These are phyloP conservation scores for Raphanus raphanistrum DNA, from an alignment of 345 rosid species.

Conservation along the genomic window DNA sequence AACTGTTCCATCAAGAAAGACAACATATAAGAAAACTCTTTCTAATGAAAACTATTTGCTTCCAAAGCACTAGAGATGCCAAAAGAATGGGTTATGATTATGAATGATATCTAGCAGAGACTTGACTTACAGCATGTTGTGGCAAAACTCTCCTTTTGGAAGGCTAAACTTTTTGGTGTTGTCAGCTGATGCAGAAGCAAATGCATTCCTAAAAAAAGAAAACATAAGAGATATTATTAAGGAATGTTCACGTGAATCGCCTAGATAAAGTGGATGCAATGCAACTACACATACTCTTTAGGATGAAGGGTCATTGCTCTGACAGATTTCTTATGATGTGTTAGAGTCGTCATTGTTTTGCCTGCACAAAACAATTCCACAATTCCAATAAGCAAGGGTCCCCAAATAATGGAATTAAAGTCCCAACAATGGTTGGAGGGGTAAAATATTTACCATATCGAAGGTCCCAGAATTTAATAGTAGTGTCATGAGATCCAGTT, in stretches of 20 bases:
- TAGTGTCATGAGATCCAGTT: constrained; percentile 94
- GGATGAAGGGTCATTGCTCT: constrained; percentile 96
- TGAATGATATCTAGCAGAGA: neutral
- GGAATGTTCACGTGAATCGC: neutral
- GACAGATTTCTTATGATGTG: constrained; percentile 98
- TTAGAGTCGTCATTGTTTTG: constrained; percentile 86
- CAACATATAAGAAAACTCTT: neutral
- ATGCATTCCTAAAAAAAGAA: constrained; percentile 60
- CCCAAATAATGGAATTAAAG: neutral
- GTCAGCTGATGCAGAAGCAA: constrained; percentile 98
- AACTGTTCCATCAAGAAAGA: constrained; percentile 47
- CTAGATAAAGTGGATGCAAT: constrained; percentile 15
- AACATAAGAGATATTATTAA: constrained; percentile 6
- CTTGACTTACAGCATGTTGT: constrained; percentile 81
- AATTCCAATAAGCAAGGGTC: neutral
- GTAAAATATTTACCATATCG: constrained; percentile 65
- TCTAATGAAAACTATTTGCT: neutral
- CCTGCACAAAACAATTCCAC: constrained; percentile 50
- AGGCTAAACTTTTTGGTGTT: constrained; percentile 90
- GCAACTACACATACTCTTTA: constrained; percentile 60
- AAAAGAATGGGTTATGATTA: neutral
- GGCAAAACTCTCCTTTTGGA: constrained; percentile 87
- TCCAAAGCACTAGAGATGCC: constrained; percentile 2
- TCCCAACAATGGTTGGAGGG: neutral
- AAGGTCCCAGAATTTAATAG: constrained; percentile 98